Percentiles rank a stretch among this genome's conserved stretches.
Evolutionary conservation across 345 rosid species (phyloP).

Genomic region (Combretum micranthum): DNA sequence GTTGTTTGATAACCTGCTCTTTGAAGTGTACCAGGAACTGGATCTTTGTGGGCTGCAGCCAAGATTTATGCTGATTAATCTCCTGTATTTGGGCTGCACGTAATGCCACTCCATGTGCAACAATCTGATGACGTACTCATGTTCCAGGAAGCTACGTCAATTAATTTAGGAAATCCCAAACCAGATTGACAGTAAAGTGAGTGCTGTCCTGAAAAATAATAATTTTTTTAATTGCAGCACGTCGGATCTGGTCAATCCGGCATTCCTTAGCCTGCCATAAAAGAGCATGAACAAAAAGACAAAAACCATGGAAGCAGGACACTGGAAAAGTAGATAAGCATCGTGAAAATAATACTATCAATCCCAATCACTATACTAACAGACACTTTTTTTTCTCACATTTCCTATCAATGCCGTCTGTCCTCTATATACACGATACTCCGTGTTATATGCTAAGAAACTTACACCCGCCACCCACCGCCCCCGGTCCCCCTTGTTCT

Average conservation of each 20-base stretch:
- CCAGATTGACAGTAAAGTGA: background rate
- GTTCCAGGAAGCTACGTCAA: background rate
- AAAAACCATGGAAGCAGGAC: background rate
- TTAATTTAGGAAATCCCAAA: background rate
- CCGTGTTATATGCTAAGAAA: no score
- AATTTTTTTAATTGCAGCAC: background rate
- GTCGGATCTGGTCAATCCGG: background rate
- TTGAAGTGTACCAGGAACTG: background rate
- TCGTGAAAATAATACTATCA: no score
- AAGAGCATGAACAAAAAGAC: no score
- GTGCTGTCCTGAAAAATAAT: background rate
- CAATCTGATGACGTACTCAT: background rate
- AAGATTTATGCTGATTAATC: constrained; percentile 4
- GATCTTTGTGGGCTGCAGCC: background rate
- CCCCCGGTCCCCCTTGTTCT: no score
- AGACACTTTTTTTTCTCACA: no score
- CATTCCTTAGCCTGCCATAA: background rate
- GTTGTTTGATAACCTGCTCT: constrained; percentile 1
- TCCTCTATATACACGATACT: no score
- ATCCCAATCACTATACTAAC: no score
- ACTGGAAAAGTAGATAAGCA: no score
- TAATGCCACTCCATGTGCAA: constrained; percentile 11
- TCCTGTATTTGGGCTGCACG: constrained; percentile 11
- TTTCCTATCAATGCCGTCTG: no score
- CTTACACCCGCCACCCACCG: no score